These are phyloP conservation scores for Anisogramma anomala DNA, from an alignment of 2,329 filamentous ascomycete species.

Conservation along the genomic window DNA sequence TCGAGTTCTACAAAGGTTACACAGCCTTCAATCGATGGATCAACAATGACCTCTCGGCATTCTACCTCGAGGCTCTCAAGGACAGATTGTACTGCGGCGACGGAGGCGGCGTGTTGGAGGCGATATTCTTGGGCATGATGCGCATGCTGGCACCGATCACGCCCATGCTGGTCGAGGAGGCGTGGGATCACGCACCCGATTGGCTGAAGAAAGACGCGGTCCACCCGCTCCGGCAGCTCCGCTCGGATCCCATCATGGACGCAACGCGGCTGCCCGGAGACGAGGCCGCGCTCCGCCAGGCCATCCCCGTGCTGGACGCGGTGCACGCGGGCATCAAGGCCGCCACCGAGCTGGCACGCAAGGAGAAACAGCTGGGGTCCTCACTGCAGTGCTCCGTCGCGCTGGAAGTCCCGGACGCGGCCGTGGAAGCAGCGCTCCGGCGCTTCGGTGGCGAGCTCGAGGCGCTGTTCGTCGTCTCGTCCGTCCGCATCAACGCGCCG, in stretches of 20 bases:
- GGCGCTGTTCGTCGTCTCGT: conserved; percentile 58
- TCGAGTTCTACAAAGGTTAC: conserved; percentile 74
- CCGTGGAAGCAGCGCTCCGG: conserved; percentile 25
- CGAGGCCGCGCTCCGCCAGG: conserved; percentile 29
- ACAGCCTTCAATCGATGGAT: conserved; percentile 70
- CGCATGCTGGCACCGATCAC: conserved; percentile 72
- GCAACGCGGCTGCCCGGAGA: conserved; percentile 27
- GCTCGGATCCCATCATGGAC: conserved; percentile 32
- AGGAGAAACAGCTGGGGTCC: conserved; percentile 62
- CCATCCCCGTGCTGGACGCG: conserved; percentile 37
- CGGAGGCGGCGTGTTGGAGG: conserved; percentile 49
- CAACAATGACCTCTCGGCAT: conserved; percentile 71
- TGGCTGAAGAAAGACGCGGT: conserved; percentile 40
- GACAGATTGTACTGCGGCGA: conserved; percentile 82
- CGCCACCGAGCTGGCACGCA: conserved; percentile 61
- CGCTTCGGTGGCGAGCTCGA: conserved; percentile 42
- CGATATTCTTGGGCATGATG: conserved; percentile 60
- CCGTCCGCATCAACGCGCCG: conserved; percentile 37
- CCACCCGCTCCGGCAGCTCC: conserved; percentile 38
- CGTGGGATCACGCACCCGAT: conserved; percentile 65
- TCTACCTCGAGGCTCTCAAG: conserved; percentile 89
- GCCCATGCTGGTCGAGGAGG: conserved; percentile 77
- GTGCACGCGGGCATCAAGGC: conserved; percentile 59
- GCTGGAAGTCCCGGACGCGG: conserved; percentile 33
- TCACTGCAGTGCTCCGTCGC: conserved; percentile 67